Conservation (phyloP, 495 filamentous ascomycete genomes). For the Aspergillus carlsbadensis region DNA sequence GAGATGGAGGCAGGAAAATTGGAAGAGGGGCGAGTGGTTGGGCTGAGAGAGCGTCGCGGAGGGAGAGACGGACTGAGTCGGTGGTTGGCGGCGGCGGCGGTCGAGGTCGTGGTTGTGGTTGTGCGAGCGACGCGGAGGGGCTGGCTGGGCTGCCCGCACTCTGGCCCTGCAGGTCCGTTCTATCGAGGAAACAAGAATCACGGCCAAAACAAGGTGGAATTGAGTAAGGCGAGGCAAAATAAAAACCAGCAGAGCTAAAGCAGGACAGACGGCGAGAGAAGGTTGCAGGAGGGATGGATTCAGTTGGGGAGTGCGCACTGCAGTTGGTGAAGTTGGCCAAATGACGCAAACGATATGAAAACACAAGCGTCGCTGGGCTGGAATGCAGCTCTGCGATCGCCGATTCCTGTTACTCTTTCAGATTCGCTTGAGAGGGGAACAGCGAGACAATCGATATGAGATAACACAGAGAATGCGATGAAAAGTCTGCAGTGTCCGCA, state of each 20-base stretch:
- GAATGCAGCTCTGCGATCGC: not conserved
- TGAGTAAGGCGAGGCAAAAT: not conserved
- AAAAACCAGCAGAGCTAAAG: not conserved
- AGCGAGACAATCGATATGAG: not conserved
- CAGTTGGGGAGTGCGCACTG: not conserved
- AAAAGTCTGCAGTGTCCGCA: not conserved
- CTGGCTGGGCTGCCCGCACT: constrained; percentile 4
- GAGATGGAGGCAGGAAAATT: constrained; percentile 4
- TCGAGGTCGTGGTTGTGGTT: constrained; percentile 12
- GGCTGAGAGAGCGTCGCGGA: constrained; percentile 19
- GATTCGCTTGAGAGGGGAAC: too few species aligned
- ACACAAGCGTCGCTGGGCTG: too few species aligned
- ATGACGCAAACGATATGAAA: constrained; percentile 29
- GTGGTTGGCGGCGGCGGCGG: constrained; percentile 3
- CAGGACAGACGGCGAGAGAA: not conserved
- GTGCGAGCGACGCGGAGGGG: constrained; percentile 20
- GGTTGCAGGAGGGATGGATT: constrained; percentile 6
- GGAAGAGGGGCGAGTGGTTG: constrained; percentile 3
- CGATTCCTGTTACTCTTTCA: not conserved
- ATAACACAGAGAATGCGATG: too few species aligned
- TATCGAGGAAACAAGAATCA: not conserved
- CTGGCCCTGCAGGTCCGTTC: not conserved
- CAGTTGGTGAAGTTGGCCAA: not conserved
- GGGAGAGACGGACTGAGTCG: not conserved
- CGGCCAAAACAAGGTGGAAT: constrained; percentile 1